phyloP scores from a whole-genome alignment of 2,329 filamentous ascomycete genomes.

The Periconia sp. region DNA sequence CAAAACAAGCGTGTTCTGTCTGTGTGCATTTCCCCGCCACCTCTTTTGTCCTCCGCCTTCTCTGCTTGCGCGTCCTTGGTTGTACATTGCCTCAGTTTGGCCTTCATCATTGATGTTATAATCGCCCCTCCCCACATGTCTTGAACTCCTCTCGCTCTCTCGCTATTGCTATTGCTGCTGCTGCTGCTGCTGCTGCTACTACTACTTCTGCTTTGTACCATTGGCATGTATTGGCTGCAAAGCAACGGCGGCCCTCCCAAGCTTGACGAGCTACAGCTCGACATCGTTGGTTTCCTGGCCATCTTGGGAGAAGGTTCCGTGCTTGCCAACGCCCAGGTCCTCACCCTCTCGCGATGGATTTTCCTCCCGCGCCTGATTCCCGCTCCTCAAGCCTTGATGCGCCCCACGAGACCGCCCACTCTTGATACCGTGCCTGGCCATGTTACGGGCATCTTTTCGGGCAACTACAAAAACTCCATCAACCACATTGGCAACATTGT shows the following conservation, averaged over 20 bases:
- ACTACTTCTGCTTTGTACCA: background rate
- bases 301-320: conserved; percentile 56
- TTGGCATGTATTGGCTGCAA: conserved; percentile 41
- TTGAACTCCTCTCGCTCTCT: conserved; percentile 10
- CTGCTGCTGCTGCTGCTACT: conserved; percentile 2
- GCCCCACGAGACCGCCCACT: conserved; percentile 46
- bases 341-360: conserved; percentile 52
- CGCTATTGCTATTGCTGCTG: conserved; percentile 5
- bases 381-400: conserved; percentile 54
- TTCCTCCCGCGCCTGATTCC: conserved; percentile 54
- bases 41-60: conserved; percentile 7
- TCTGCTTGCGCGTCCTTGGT: conserved; percentile 18
- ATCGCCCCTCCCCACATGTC: conserved; percentile 25
- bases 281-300: conserved; percentile 59
- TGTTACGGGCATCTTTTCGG: conserved; percentile 51
- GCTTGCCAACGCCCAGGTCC: conserved; percentile 53
- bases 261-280: conserved; percentile 50
- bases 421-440: conserved; percentile 44
- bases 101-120: conserved; percentile 13
- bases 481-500: conserved; percentile 54
- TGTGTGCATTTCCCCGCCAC: background rate
- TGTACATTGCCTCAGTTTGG: conserved; percentile 16
- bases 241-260: conserved; percentile 20
- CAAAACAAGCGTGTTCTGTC: too few relatives aligned
- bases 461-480: conserved; percentile 49